A percentile compares a stretch with the other conserved stretches of the same genome.
Conservation (phyloP, 1,139 yeast genomes). For the Debaryomyces nepalensis region DNA sequence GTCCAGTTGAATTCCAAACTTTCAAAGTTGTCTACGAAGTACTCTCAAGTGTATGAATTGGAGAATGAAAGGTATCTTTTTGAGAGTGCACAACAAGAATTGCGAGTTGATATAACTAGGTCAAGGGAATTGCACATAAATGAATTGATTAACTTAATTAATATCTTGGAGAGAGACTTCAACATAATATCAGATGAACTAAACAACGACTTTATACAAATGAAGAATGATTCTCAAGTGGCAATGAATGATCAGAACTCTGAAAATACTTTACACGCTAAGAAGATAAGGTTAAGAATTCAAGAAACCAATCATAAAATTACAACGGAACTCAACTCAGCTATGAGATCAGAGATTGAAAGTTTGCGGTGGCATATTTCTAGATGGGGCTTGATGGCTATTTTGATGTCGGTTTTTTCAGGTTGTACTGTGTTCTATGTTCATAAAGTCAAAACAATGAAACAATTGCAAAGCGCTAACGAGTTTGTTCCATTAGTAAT, state of each 20-base stretch:
- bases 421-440: conserved; percentile 49
- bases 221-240: conserved; percentile 78
- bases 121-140: conserved; percentile 74
- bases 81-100: conserved; percentile 91
- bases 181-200: conserved; percentile 76
- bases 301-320: conserved; percentile 89
- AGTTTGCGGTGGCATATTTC: conserved; percentile 92
- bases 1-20: conserved; percentile 58
- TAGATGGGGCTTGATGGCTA: conserved; percentile 77
- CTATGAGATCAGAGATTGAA: conserved; percentile 85
- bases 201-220: conserved; percentile 66
- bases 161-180: conserved; percentile 73
- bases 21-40: conserved; percentile 58
- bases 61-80: conserved; percentile 88
- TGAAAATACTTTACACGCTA: conserved; percentile 79
- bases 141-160: conserved; percentile 67
- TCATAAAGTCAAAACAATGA: conserved; percentile 33
- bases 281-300: conserved; percentile 67
- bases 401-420: conserved; percentile 47
- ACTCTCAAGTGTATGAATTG: conserved; percentile 69
- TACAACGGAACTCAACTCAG: conserved; percentile 79
- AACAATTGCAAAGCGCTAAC: conserved; percentile 30
- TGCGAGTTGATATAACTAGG: conserved; percentile 76
- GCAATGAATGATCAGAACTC: conserved; percentile 86
- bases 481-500: conserved; percentile 52